Evolutionary conservation across 1,284 basidiomycete species (phyloP), one percentile per base, ranked within the genome.

Genomic region (Trametes polyzona): DNA sequence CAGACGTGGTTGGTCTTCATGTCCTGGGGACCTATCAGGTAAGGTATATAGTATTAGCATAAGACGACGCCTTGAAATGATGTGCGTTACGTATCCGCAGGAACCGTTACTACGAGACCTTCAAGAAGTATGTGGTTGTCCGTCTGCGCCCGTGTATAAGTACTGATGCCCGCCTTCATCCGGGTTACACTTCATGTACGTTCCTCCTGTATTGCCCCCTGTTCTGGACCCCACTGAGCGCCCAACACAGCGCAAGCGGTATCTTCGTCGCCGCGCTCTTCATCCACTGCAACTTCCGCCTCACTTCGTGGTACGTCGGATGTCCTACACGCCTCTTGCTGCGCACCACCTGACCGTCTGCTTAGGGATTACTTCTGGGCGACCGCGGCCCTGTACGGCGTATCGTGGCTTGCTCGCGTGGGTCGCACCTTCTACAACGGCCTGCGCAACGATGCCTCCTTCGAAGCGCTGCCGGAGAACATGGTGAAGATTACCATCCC

Each of bases 81-180:
- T n/a, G n/a, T n/a, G n/a, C 16, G 26, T 5, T 19, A 26, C 21
- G 7, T 26, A n/a, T n/a, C n/a, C n/a, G n/a, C 49, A 65, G 77
- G 30, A 73, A 72, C 48, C 62, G 64, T 0, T 71, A 72, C 52
- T 78, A 78, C 59, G 77, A 78, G 56, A 62, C 69, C 3, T 78
- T 78, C 69, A 77, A 77, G 57, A 70, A 71, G 71, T 58, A 46
- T 71, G 29, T 73, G 71, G 50, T 64, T 68, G n/a, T n/a, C n/a
- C 57, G 30, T 68, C 53, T 70, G 55, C 19, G 4, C 11, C 26
- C 17, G 4, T 0, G 16, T 21, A 8, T 19, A 8, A 29, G 2
- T 19, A 23, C n/a, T 39, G 11, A 24, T 52, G 10, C 44, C 26
- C 4, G 66, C 30, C n/a, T 21, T 12, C 32, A n/a, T 33, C 16